Evolutionary conservation across 371 early-diverging fungal genomes (phyloP).

Genomic region (Actinomortierella ambigua): DNA sequence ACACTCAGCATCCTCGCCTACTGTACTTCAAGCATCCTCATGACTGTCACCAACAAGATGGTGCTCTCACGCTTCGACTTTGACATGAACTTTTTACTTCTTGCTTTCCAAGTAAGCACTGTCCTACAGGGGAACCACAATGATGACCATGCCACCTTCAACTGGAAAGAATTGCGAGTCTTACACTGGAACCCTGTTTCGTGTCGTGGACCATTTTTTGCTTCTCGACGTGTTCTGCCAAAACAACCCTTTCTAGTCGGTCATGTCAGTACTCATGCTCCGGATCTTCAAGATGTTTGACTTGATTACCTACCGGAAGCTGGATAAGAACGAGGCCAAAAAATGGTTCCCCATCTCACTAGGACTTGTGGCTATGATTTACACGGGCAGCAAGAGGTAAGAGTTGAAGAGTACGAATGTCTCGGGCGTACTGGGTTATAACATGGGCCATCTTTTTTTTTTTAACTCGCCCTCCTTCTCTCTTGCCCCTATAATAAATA

Average conservation of each 20-base stretch:
- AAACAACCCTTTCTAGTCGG: slow-evolving; percentile 14
- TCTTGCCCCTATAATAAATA: not conserved
- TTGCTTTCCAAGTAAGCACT: slow-evolving; percentile 78
- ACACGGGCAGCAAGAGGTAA: slow-evolving; percentile 91
- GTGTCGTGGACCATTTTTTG: slow-evolving; percentile 38
- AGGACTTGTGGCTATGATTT: slow-evolving; percentile 95
- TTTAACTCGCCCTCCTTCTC: not conserved
- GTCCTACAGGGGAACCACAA: not conserved
- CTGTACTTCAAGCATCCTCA: slow-evolving; percentile 89
- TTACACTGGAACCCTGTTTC: slow-evolving; percentile 23
- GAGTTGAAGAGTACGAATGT: too few relatives aligned
- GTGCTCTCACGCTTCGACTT: slow-evolving; percentile 89
- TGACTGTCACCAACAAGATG: slow-evolving; percentile 97
- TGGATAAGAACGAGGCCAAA: slow-evolving; percentile 64
- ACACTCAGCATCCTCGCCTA: slow-evolving; percentile 75
- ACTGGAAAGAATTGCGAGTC: not conserved
- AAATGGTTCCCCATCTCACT: slow-evolving; percentile 91
- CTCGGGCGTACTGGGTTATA: not conserved
- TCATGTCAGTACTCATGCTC: slow-evolving; percentile 5
- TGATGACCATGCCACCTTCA: not conserved
- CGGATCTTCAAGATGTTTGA: slow-evolving; percentile 64
- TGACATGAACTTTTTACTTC: slow-evolving; percentile 89
- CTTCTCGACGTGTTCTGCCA: slow-evolving; percentile 46
- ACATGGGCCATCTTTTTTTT: not conserved
- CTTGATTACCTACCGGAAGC: slow-evolving; percentile 68